Conservation (phyloP, 2,329 filamentous ascomycete species). For the Microdochium trichocladiopsis region DNA sequence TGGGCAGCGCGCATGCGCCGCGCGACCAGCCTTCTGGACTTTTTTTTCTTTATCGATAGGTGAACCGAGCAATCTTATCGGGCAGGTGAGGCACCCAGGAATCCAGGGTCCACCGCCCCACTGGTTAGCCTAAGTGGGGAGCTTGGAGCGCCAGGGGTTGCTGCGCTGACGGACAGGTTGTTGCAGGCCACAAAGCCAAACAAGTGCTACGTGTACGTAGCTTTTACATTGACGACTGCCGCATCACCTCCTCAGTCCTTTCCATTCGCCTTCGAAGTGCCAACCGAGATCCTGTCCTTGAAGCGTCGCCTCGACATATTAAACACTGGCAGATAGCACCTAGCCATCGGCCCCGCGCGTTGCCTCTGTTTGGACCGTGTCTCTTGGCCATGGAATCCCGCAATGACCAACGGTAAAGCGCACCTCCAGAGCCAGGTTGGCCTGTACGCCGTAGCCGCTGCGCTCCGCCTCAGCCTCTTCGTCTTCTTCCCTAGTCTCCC, state of each 20-base stretch:
- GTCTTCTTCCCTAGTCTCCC: slow-evolving; percentile 76
- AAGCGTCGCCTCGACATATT: too few relatives aligned
- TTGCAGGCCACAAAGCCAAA: too few relatives aligned
- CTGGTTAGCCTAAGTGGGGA: background rate
- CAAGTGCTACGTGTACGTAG: background rate
- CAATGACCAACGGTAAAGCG: slow-evolving; percentile 12
- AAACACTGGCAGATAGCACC: too few relatives aligned
- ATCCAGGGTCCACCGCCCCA: background rate
- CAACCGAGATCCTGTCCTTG: too few relatives aligned
- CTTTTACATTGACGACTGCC: too few relatives aligned
- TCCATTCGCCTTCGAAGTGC: too few relatives aligned
- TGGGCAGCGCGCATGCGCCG: background rate
- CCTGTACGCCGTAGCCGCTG: slow-evolving; percentile 70
- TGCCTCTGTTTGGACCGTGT: slow-evolving; percentile 2
- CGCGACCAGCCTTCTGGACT: slow-evolving; percentile 4
- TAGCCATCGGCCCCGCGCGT: background rate
- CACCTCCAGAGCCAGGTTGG: slow-evolving; percentile 31
- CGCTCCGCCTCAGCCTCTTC: slow-evolving; percentile 74
- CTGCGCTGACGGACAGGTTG: background rate
- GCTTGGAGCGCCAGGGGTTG: background rate
- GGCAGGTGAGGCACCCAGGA: background rate
- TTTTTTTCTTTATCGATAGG: slow-evolving; percentile 16
- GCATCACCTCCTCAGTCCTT: too few relatives aligned
- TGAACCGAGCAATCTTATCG: background rate
- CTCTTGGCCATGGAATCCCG: slow-evolving; percentile 19